Base-by-base conservation (phyloP, 1,284 basidiomycete species). In the Ceratobasidium theobromae region DNA sequence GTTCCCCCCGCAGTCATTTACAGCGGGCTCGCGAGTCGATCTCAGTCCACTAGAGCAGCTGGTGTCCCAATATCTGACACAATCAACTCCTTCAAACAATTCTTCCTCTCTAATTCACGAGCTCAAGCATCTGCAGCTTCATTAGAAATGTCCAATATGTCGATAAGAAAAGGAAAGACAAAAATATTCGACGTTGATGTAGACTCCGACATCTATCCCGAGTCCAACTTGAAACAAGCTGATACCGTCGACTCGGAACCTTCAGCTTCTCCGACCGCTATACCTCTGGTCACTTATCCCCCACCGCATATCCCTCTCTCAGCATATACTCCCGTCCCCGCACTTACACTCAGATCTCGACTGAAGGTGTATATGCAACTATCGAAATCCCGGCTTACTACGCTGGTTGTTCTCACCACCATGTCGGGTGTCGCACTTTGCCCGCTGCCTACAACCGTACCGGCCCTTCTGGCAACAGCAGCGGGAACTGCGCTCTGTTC, bases 391-490 rank as follows among this genome's bases (percentile, higher is more conserved):
- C 88, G 89, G 8, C 85, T 99, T 27, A 93, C 92, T 6, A 82
- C 88, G n/a, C 82, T 98, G 55, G 88, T 96, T 70, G 91, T 93
- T 3, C 82, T 99, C 40, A 94, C 93, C 5, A 87, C 95, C 16
- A 94, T 98, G 83, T 88, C 93, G 1, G 90, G 94, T 40, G 93
- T 98, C 58, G 96, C 97, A 0, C 82, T 99, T 23, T 98, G 91
- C 16, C 95, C 95, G 0, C 77, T 93, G 5, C 89, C 92, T 9
- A 83, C 91, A 0, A 88, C 89, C 1, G 79, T 96, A 1, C 89
- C 93, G 0, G 83, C 92, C 14, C 82, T 99, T 3, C 81, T 98
- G 4, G 87, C 91, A 6, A 91, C 96, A 0, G 93, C 95, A 0
- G 76, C 89, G 30, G 97, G 97, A 40, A 98, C 95, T 0, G 86